Evolutionary conservation across 2,329 filamentous ascomycete genomes (phyloP), one percentile per base, ranked within the genome.

Genomic region (Epichloe gansuensis): DNA sequence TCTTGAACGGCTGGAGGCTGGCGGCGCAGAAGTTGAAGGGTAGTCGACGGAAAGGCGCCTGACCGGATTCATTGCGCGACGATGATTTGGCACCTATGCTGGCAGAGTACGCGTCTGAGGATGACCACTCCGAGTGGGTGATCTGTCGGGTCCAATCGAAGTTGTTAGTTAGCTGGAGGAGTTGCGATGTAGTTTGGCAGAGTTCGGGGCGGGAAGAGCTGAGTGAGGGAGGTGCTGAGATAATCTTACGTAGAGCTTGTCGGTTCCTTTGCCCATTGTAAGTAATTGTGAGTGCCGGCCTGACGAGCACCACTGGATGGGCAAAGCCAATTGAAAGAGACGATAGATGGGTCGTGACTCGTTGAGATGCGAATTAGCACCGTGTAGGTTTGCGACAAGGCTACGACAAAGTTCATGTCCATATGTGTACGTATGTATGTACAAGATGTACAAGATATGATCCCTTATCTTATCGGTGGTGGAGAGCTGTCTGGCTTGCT

Each of bases 1-100:
- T 88, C 64, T 85, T 82, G 74, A 96, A 98, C 7, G 94, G 94
- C 65, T 97, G 93, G 37, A 98, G 83, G 55, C 88, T 95, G 41
- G 95, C 84, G 56, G 93, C 89, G 79, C 93, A 98, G 72, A 93
- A 97, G 76, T 96, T 97, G 80, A 94, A 98, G 34, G 94, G 93
- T 1, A 98, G 80, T 46, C 89, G 86, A 64, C 86, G 88, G 74
- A 97, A 97, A 39, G 80, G 78, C 48, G 81, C 77, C 50, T 55
- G 61, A 31, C 55, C 51, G 46, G 59, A 60, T 58, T 81, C 79
- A 23, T 70, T 70, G 47, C 76, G 67, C 68, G 76, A 69, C 65
- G 78, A 67, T 53, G 85, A 80, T 60, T 82, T 82, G 52, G 84
- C 77, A 61, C 86, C 86, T 31, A 79, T 84, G 65, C 83, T 91